A percentile compares a stretch with the other conserved stretches of the same genome.
Conservation (phyloP, 192 early-diverging fungal species). For the Entomortierella beljakovae region DNA sequence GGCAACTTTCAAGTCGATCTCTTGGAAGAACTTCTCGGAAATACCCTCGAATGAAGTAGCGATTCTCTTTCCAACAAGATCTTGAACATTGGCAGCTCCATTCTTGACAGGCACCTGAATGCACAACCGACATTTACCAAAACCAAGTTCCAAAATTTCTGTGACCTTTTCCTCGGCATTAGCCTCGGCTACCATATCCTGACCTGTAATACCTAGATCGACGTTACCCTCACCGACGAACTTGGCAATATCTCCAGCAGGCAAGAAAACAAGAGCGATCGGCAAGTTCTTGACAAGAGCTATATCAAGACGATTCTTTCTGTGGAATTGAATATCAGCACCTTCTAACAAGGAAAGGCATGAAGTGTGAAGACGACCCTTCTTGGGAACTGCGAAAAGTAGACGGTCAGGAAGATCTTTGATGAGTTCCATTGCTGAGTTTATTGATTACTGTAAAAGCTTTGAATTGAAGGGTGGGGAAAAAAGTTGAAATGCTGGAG, state of each 20-base stretch:
- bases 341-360: conserved; percentile 84
- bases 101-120: conserved; percentile 88
- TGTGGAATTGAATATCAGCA: conserved; percentile 96
- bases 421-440: conserved; percentile 67
- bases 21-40: conserved; percentile 74
- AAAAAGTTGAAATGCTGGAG: background rate
- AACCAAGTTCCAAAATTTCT: conserved; percentile 82
- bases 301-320: conserved; percentile 96
- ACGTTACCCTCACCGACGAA: conserved; percentile 96
- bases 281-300: conserved; percentile 94
- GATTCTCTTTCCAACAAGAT: conserved; percentile 92
- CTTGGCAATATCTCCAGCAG: conserved; percentile 95
- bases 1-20: conserved; percentile 73
- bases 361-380: conserved; percentile 95
- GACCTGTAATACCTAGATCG: conserved; percentile 96
- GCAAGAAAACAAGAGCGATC: conserved; percentile 94
- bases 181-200: conserved; percentile 94
- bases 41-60: conserved; percentile 92
- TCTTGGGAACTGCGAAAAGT: conserved; percentile 98
- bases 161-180: conserved; percentile 75
- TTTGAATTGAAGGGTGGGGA: background rate
- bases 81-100: conserved; percentile 59
- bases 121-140: conserved; percentile 93
- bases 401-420: conserved; percentile 76
- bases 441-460: no score